Evolutionary conservation across 805 yeast species (phyloP).

Genomic region (Lipomyces sp.): DNA sequence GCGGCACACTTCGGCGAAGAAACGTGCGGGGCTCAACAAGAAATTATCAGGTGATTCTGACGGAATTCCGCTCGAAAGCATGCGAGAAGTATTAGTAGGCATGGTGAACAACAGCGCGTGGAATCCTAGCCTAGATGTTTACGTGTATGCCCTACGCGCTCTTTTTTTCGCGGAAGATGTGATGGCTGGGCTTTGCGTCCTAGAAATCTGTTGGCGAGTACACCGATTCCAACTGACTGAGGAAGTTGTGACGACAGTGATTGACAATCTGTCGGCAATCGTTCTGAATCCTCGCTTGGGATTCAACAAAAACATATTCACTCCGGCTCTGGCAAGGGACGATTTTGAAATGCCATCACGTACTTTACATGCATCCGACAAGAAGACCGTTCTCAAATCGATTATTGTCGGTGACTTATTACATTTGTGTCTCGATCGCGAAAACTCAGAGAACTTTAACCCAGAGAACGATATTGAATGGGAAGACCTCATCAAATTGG

Average conservation of each 20-base stretch:
- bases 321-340: constrained; percentile 19
- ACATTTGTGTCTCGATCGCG: constrained; percentile 9
- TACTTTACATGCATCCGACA: neutral
- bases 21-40: neutral
- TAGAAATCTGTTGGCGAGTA: constrained; percentile 20
- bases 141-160: constrained; percentile 11
- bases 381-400: constrained; percentile 1
- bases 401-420: constrained; percentile 14
- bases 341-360: neutral
- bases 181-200: constrained; percentile 13
- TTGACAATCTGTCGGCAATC: constrained; percentile 11
- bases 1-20: neutral
- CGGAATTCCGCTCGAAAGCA: neutral
- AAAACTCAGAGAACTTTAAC: neutral
- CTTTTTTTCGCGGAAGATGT: constrained; percentile 19
- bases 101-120: constrained; percentile 21
- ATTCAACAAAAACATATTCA: neutral
- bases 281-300: constrained; percentile 4
- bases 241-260: constrained; percentile 12
- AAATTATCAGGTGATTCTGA: neutral
- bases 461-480: constrained; percentile 14
- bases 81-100: constrained; percentile 11
- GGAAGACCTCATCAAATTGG: constrained; percentile 20
- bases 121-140: constrained; percentile 12
- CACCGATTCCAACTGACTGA: constrained; percentile 10